Evolutionary conservation across 345 rosid species (phyloP).

Genomic region (Erysimum cheiranthoides): DNA sequence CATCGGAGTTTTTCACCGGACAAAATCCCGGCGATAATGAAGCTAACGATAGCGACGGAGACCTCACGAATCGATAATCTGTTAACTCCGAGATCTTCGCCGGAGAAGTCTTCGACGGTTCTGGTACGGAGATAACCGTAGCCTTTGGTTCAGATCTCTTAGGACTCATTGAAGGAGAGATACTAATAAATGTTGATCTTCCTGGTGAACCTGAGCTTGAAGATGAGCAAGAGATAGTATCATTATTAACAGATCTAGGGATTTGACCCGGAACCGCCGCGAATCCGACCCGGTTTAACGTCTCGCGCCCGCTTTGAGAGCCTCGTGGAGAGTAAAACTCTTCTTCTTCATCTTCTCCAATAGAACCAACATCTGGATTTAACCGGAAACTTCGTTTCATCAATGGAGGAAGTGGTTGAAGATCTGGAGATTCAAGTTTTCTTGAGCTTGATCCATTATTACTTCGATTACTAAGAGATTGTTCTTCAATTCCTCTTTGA

Average conservation of each 20-base stretch:
- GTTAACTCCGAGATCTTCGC: slow-evolving; percentile 40
- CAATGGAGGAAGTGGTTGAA: slow-evolving; percentile 90
- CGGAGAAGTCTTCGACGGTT: slow-evolving; percentile 41
- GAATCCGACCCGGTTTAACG: slow-evolving; percentile 67
- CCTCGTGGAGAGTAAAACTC: slow-evolving; percentile 94
- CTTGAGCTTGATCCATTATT: slow-evolving; percentile 53
- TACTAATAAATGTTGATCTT: slow-evolving; percentile 78
- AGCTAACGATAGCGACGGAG: slow-evolving; percentile 50
- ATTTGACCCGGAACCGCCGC: slow-evolving; percentile 44
- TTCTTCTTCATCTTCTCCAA: slow-evolving; percentile 72
- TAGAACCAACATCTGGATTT: slow-evolving; percentile 58
- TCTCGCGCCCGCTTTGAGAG: slow-evolving; percentile 66
- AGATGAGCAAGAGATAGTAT: slow-evolving; percentile 61
- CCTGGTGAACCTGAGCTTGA: slow-evolving; percentile 79
- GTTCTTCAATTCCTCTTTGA: slow-evolving; percentile 51
- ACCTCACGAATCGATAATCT: slow-evolving; percentile 37
- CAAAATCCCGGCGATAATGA: slow-evolving; percentile 49
- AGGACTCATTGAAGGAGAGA: slow-evolving; percentile 79
- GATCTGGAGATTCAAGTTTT: slow-evolving; percentile 91
- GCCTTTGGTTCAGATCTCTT: slow-evolving; percentile 61
- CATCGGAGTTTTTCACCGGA: slow-evolving; percentile 40
- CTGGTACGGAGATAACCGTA: slow-evolving; percentile 34
- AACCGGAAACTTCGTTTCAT: slow-evolving; percentile 56
- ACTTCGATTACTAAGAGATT: slow-evolving; percentile 32
- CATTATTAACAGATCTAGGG: slow-evolving; percentile 52